Base-by-base conservation (phyloP, 305 asterid genomes). In the Fraxinus angustifolia region DNA sequence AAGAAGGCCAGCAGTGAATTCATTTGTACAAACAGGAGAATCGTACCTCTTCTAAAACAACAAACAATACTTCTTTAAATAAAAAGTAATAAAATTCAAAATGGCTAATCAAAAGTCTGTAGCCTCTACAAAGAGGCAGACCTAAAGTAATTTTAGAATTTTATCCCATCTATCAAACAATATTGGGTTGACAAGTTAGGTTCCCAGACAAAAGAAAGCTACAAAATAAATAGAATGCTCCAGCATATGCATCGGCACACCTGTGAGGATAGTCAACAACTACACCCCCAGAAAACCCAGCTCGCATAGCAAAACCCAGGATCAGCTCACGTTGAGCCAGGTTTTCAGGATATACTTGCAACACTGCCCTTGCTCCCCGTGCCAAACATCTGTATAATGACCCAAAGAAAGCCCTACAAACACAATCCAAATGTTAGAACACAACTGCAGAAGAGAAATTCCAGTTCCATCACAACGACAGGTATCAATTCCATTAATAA, bases 231-330 rank as follows among this genome's bases (percentile, higher is more conserved):
- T 67, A 71, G 77, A 50, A n/a, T 83, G 48, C 12, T 36, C 73
- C 60, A 12, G 17, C n/a, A 76, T 31, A 76, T 56, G 80, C 8
- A 35, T 56, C 28, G 38, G 79, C 84, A 19, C 87, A 93, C 99
- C 98, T 92, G 89, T 93, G 99, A 38, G 99, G 98, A 81, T 62
- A 95, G 87, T 95, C 99, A 65, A 95, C 91, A 70, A 95, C 97
- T 50, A 95, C 89, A 79, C 98, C 97, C 28, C 98, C 99, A 71
- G 98, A 89, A 86, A 95, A 95, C 73, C 99, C 99, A 84, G 99
- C 89, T 81, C 95, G 90, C 99, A 95, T 95, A 10, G 98, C 99
- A 91, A 83, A 91, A 77, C 95, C 84, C 58, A 92, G 91, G 74
- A 95, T 93, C 82, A 95, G 91, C 86, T 93, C 97, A 17, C 97